These are phyloP conservation scores for Russula vinacea DNA, from an alignment of 768 basidiomycete species.

Conservation along the genomic window DNA sequence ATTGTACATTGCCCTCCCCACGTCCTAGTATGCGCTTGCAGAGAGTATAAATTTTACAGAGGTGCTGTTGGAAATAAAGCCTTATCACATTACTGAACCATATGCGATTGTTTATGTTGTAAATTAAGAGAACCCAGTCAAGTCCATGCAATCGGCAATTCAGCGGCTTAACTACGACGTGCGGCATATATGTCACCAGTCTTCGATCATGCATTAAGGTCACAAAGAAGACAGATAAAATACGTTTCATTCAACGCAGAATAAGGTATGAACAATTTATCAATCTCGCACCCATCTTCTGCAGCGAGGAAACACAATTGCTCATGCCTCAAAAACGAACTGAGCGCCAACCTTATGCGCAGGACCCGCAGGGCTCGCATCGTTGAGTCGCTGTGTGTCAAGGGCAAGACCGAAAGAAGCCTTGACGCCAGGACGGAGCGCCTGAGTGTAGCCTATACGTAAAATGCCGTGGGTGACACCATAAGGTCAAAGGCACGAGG, in stretches of 20 bases:
- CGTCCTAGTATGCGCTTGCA: slow-evolving; percentile 22
- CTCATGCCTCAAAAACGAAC: slow-evolving; percentile 30
- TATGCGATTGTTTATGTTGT: slow-evolving; percentile 10
- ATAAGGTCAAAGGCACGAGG: slow-evolving; percentile 5
- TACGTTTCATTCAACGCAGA: slow-evolving; percentile 14
- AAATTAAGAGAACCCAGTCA: neutral
- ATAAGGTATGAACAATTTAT: slow-evolving; percentile 26
- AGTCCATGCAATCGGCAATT: neutral
- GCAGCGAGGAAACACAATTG: neutral
- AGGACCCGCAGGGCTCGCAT: slow-evolving; percentile 53
- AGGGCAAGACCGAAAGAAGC: slow-evolving; percentile 91
- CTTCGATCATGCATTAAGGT: neutral
- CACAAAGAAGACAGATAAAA: neutral
- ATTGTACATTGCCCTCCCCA: slow-evolving; percentile 7
- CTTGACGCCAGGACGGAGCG: slow-evolving; percentile 89
- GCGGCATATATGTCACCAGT: neutral
- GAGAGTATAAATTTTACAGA: slow-evolving; percentile 33
- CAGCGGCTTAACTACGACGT: neutral
- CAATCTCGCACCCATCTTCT: slow-evolving; percentile 5
- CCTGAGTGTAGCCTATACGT: slow-evolving; percentile 77
- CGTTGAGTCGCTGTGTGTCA: slow-evolving; percentile 90
- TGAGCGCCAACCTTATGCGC: slow-evolving; percentile 59
- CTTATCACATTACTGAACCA: slow-evolving; percentile 18
- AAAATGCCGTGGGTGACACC: slow-evolving; percentile 24
- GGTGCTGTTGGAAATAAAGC: slow-evolving; percentile 30